Percentiles rank a stretch among this genome's conserved stretches.
phyloP scores from a whole-genome alignment of 805 yeast species.

The Yarrowia porcina region DNA sequence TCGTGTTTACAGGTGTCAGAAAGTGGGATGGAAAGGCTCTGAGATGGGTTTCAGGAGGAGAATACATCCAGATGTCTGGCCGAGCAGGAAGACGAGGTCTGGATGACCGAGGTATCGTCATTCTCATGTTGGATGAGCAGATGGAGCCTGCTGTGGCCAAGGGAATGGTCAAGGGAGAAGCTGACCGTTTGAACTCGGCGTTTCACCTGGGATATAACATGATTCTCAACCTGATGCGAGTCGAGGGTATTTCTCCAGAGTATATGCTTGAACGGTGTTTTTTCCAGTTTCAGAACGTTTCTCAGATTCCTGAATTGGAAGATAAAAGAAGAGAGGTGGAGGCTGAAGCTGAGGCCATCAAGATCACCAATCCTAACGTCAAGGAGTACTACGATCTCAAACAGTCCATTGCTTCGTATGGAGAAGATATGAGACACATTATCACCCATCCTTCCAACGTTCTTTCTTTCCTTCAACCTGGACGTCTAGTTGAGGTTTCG shows the following conservation, averaged over 20 bases:
- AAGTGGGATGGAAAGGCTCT: constrained; percentile 98
- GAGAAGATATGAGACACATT: constrained; percentile 72
- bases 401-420: constrained; percentile 66
- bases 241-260: constrained; percentile 97
- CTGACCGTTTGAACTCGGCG: constrained; percentile 95
- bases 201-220: constrained; percentile 96
- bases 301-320: constrained; percentile 84
- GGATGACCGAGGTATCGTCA: constrained; percentile 98
- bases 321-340: constrained; percentile 49
- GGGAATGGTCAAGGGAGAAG: constrained; percentile 99
- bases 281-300: constrained; percentile 90
- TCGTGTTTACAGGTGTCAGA: constrained; percentile 93
- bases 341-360: constrained; percentile 46
- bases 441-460: constrained; percentile 89
- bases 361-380: constrained; percentile 65
- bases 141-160: constrained; percentile 99
- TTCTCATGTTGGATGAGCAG: constrained; percentile 98
- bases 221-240: constrained; percentile 91
- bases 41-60: constrained; percentile 99
- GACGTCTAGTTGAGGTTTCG: constrained; percentile 68
- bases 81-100: constrained; percentile 99
- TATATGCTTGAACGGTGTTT: constrained; percentile 93
- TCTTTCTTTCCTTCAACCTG: constrained; percentile 80
- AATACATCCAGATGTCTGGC: constrained; percentile 98
- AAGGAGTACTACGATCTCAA: constrained; percentile 80